A percentile compares a stretch with the other conserved stretches of the same genome.
phyloP scores from a whole-genome alignment of 805 yeast genomes.

The Barnettozyma pratensis region DNA sequence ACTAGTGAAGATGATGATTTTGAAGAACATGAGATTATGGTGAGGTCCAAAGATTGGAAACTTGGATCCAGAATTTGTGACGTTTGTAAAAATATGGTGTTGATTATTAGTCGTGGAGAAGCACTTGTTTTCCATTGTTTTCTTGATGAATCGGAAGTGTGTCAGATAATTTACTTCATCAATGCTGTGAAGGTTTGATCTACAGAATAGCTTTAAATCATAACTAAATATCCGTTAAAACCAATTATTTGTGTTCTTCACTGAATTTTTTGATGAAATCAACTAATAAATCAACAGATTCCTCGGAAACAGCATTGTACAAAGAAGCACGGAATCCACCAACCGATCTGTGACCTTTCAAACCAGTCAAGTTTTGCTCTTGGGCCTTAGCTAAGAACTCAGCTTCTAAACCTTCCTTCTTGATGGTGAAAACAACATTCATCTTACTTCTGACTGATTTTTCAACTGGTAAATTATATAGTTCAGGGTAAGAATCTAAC shows the following conservation, averaged over 20 bases:
- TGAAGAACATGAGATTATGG: conserved; percentile 42
- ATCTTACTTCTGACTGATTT: conserved; percentile 68
- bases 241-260: conserved; percentile 25
- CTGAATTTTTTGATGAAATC: conserved; percentile 30
- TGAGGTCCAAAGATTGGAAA: conserved; percentile 63
- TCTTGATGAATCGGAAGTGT: conserved; percentile 57
- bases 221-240: too few relatives aligned
- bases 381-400: conserved; percentile 68
- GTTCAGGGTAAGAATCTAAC: conserved; percentile 56
- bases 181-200: conserved; percentile 17
- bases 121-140: conserved; percentile 64
- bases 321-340: conserved; percentile 9
- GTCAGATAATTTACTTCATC: conserved; percentile 62
- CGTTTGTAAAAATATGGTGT: conserved; percentile 53
- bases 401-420: conserved; percentile 52
- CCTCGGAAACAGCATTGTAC: conserved; percentile 6
- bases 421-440: conserved; percentile 86
- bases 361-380: conserved; percentile 44
- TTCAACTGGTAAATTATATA: conserved; percentile 64
- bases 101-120: conserved; percentile 52
- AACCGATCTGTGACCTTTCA: conserved; percentile 9
- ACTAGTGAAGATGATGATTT: conserved; percentile 24
- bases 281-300: conserved; percentile 5
- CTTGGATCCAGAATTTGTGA: conserved; percentile 57
- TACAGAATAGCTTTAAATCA: too few relatives aligned